phyloP scores from a whole-genome alignment of 2,329 filamentous ascomycete species.

The Phialophora expanda region DNA sequence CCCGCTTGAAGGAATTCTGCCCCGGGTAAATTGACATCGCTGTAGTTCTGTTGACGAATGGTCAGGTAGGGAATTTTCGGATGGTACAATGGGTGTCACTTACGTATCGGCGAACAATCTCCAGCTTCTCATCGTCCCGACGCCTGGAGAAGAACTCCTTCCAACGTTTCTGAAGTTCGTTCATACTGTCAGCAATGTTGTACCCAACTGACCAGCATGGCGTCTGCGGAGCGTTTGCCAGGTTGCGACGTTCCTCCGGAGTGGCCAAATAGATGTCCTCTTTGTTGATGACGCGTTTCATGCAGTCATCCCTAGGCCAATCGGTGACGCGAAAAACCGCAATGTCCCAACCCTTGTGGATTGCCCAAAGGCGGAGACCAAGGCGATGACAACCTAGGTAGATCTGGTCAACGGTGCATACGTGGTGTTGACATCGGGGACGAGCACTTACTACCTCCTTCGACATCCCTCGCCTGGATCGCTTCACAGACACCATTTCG shows the following conservation, averaged over 20 bases:
- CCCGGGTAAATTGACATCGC: background rate
- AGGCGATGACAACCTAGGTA: constrained; percentile 11
- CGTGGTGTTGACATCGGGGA: constrained; percentile 6
- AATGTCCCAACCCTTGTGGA: constrained; percentile 20
- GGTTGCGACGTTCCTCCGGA: constrained; percentile 8
- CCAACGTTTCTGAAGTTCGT: constrained; percentile 6
- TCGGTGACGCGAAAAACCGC: constrained; percentile 22
- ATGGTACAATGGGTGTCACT: background rate
- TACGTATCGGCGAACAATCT: constrained; percentile 15
- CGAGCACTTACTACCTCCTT: constrained; percentile 5
- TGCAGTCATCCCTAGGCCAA: constrained; percentile 7
- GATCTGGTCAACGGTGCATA: constrained; percentile 5
- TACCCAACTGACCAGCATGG: constrained; percentile 21
- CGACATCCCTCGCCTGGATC: constrained; percentile 1
- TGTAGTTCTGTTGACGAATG: constrained; percentile 10
- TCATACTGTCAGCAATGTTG: constrained; percentile 12
- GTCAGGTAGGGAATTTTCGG: constrained; percentile 8
- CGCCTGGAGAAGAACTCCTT: constrained; percentile 6
- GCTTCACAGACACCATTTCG: constrained; percentile 18
- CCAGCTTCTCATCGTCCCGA: constrained; percentile 7
- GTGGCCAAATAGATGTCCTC: constrained; percentile 15
- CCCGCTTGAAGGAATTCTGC: constrained; percentile 6
- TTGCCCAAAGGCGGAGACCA: constrained; percentile 21
- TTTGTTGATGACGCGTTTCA: constrained; percentile 1
- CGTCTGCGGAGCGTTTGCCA: background rate